These are phyloP conservation scores for Aspergillus ostianus DNA, from an alignment of 495 filamentous ascomycete species.

Conservation along the genomic window DNA sequence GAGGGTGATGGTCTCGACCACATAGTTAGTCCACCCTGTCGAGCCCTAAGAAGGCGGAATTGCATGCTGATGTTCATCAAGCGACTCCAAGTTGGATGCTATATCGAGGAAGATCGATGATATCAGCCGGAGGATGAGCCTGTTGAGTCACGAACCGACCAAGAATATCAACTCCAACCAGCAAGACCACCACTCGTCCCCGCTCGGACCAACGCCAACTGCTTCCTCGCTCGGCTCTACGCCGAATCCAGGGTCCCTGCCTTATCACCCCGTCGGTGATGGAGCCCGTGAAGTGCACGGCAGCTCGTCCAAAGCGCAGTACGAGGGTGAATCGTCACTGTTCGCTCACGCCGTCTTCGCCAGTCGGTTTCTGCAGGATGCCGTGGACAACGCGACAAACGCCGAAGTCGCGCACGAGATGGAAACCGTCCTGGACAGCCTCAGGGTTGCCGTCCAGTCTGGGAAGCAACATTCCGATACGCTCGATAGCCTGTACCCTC, in stretches of 20 bases:
- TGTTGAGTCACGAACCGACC: slow-evolving; percentile 9
- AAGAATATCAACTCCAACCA: not conserved
- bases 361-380: slow-evolving; percentile 7
- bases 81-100: slow-evolving; percentile 10
- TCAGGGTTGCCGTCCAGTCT: slow-evolving; percentile 1
- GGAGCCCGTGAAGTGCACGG: not conserved
- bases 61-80: not conserved
- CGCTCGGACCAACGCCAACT: not conserved
- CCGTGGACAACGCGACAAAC: not conserved
- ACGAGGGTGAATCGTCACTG: slow-evolving; percentile 11
- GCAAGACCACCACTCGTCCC: not conserved
- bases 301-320: slow-evolving; percentile 1
- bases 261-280: not conserved
- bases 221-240: not conserved
- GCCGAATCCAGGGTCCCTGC: not conserved
- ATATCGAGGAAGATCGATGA: slow-evolving; percentile 13
- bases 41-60: not conserved
- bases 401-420: slow-evolving; percentile 9
- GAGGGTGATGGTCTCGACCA: slow-evolving; percentile 12
- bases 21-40: slow-evolving; percentile 11
- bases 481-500: slow-evolving; percentile 8
- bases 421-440: slow-evolving; percentile 4
- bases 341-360: slow-evolving; percentile 14
- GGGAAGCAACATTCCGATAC: slow-evolving; percentile 11
- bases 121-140: slow-evolving; percentile 12